A percentile compares a stretch with the other conserved stretches of the same genome.
phyloP scores from a whole-genome alignment of 257 asterid genomes.

The Solanum chmielewskii region DNA sequence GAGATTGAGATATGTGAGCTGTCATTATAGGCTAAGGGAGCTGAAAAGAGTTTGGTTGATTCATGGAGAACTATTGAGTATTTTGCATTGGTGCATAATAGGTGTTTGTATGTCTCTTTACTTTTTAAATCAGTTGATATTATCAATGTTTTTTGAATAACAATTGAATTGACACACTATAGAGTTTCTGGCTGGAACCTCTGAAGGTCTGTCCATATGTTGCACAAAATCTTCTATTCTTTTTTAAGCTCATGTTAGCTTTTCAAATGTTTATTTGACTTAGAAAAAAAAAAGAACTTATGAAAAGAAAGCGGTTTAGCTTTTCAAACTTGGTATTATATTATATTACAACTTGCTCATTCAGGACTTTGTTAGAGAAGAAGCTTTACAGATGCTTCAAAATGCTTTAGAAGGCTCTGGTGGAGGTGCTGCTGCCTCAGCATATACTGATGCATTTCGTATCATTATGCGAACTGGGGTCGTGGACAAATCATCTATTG shows the following conservation, averaged over 20 bases:
- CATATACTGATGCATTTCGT: slow-evolving; percentile 83
- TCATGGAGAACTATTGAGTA: neutral
- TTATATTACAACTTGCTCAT: slow-evolving; percentile 17
- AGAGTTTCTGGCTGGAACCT: neutral
- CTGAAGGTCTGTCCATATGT: neutral
- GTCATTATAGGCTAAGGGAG: neutral
- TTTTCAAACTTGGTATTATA: neutral
- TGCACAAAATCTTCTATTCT: neutral
- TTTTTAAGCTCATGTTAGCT: neutral
- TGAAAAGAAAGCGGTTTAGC: neutral
- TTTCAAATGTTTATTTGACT: neutral
- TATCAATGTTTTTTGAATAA: neutral
- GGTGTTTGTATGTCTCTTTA: neutral
- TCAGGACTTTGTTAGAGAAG: slow-evolving; percentile 95
- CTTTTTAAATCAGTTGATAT: neutral
- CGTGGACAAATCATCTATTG: slow-evolving; percentile 72
- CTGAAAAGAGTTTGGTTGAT: neutral
- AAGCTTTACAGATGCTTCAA: slow-evolving; percentile 91
- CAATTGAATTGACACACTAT: neutral
- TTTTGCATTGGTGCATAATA: neutral
- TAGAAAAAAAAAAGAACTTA: neutral
- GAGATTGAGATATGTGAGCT: neutral
- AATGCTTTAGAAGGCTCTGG: slow-evolving; percentile 96
- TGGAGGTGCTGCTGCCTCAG: slow-evolving; percentile 72
- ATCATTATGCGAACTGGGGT: slow-evolving; percentile 64